Conservation (phyloP, 1,139 yeast genomes). For the Pichia sp. region DNA sequence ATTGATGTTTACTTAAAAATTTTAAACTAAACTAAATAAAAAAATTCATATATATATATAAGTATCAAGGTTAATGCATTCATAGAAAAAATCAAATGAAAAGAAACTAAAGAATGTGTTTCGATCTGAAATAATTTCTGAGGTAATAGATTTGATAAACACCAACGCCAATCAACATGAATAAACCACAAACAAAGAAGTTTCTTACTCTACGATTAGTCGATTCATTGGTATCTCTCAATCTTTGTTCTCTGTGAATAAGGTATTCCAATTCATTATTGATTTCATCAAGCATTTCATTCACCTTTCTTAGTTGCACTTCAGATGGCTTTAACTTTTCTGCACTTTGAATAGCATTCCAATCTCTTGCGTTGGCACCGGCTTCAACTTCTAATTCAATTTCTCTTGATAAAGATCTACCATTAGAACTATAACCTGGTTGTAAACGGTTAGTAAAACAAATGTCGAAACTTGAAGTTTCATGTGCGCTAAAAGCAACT, state of each 20-base stretch:
- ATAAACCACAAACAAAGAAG: constrained; percentile 63
- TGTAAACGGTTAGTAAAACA: constrained; percentile 67
- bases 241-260: constrained; percentile 77
- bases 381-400: constrained; percentile 88
- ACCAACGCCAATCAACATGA: constrained; percentile 70
- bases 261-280: constrained; percentile 71
- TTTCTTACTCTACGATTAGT: constrained; percentile 82
- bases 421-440: constrained; percentile 32
- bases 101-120: constrained; percentile 48
- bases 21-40: too few relatives aligned
- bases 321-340: constrained; percentile 92
- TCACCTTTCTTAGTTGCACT: constrained; percentile 76
- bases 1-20: too few relatives aligned
- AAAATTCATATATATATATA: too few relatives aligned
- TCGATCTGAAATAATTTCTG: constrained; percentile 88
- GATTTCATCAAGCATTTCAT: constrained; percentile 77
- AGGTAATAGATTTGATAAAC: constrained; percentile 88
- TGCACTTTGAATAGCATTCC: constrained; percentile 90
- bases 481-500: constrained; percentile 77
- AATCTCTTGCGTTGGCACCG: constrained; percentile 95
- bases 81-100: neutral
- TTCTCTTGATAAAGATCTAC: constrained; percentile 42
- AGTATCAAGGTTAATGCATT: neutral
- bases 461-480: constrained; percentile 80
- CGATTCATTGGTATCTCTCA: constrained; percentile 95